These are phyloP conservation scores for Pleurotus pulmonarius DNA, from an alignment of 768 basidiomycete genomes.

Conservation along the genomic window DNA sequence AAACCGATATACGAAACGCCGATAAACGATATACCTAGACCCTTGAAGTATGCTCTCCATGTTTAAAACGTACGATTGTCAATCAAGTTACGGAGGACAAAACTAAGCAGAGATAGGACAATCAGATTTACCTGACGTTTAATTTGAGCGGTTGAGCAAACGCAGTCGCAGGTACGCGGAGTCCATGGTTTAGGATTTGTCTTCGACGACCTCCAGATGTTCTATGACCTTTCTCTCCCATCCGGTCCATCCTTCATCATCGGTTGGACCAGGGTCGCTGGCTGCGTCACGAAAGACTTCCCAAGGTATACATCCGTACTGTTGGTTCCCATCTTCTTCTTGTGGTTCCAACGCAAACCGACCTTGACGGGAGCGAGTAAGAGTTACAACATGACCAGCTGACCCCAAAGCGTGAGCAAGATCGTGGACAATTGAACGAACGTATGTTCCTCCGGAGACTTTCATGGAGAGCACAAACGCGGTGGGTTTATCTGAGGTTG, in stretches of 20 bases:
- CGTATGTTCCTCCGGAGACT: constrained; percentile 96
- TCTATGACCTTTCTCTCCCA: constrained; percentile 86
- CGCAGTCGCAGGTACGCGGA: not conserved
- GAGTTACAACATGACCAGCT: constrained; percentile 89
- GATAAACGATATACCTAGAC: too few relatives aligned
- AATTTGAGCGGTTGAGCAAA: too few relatives aligned
- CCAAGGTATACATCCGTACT: constrained; percentile 65
- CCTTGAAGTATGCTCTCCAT: too few relatives aligned
- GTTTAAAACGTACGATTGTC: too few relatives aligned
- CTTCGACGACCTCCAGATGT: constrained; percentile 55
- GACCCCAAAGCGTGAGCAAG: constrained; percentile 80
- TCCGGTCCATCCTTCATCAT: constrained; percentile 62
- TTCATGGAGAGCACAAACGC: constrained; percentile 89
- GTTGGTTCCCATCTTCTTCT: constrained; percentile 36
- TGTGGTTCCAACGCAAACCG: constrained; percentile 54
- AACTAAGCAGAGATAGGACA: not conserved
- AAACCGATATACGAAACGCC: too few relatives aligned
- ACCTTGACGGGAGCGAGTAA: constrained; percentile 88
- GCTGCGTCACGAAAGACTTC: constrained; percentile 64
- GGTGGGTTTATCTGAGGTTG: constrained; percentile 44
- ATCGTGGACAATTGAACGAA: constrained; percentile 94
- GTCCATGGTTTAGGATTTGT: constrained; percentile 1
- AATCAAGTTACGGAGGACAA: not conserved
- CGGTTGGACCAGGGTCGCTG: constrained; percentile 47
- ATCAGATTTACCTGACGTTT: not conserved